Evolutionary conservation across 306 rosid species (phyloP).

Genomic region (Alnus rubra): DNA sequence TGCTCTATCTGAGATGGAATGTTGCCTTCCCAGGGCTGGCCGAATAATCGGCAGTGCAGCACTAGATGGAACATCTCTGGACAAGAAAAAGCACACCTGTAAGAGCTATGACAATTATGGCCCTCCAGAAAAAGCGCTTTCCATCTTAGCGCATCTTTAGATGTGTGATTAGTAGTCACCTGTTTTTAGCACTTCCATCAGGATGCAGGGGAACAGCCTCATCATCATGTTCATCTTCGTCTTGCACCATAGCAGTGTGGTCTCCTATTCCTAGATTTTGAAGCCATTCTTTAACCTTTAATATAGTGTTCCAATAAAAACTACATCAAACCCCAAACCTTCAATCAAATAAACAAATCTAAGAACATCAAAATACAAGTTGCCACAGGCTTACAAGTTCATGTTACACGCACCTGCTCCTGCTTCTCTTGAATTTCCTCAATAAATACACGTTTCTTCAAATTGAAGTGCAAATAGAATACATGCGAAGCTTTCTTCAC

Average conservation of each 20-base stretch:
- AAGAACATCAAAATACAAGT: not conserved
- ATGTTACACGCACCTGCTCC: conserved; percentile 70
- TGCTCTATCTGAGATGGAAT: conserved; percentile 88
- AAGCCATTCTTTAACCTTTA: conserved; percentile 99
- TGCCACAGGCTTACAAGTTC: conserved; percentile 1
- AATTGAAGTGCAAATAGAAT: conserved; percentile 81
- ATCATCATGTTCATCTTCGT: conserved; percentile 78
- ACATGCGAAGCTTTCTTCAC: conserved; percentile 95
- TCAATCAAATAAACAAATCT: not conserved
- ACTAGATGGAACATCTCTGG: conserved; percentile 97
- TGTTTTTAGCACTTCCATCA: conserved; percentile 75
- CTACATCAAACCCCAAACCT: conserved; percentile 67
- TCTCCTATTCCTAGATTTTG: conserved; percentile 99
- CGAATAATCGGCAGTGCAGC: conserved; percentile 95
- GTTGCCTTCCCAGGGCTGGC: conserved; percentile 92
- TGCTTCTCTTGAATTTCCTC: conserved; percentile 98
- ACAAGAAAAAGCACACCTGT: conserved; percentile 36
- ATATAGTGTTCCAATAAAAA: conserved; percentile 71
- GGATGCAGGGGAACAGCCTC: conserved; percentile 62
- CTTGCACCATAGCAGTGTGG: conserved; percentile 62
- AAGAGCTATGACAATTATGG: conserved; percentile 29
- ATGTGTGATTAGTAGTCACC: conserved; percentile 40
- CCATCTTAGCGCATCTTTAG: not conserved
- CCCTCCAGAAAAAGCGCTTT: conserved; percentile 4
- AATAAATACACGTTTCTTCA: conserved; percentile 84